Base-by-base conservation (phyloP, 2,329 filamentous ascomycete species). In the Beauveria medogensis region DNA sequence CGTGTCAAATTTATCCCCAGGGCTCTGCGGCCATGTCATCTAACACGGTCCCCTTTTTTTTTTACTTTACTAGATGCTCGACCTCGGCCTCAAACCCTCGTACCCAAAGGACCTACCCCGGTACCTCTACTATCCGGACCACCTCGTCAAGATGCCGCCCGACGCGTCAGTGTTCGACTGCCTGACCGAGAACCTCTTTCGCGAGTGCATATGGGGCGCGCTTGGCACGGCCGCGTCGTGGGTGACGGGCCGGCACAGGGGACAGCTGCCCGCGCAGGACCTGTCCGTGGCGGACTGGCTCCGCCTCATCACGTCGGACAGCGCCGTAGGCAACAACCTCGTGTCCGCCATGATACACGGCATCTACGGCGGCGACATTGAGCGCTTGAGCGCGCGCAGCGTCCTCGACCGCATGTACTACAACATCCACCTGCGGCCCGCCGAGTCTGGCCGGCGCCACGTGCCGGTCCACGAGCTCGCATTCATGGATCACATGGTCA, bases 331-430 rank as follows among this genome's bases (percentile, higher is more conserved):
- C 16, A 80, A 94, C 66, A 92, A 95, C 67, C 59, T 96, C 20
- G 74, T 85, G 7, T 96, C 91, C 5, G 91, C 87, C 56, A 75
- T 86, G 69, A 69, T 91, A 58, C 94, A 97, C 73, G 94, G 94
- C 47, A 91, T 97, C 62, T 96, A 95, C 72, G 94, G 92, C 24
- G 94, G 94, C 5, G 90, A 97, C 73, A 84, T 96, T 53, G 85
- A 90, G 71, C 82, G 88, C 69, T 78, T 97, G 55, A 96, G 92
- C 72, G 85, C 84, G 53, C 85, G 84, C 66, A 85, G 84, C 55
- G 77, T 87, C 10, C 66, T 73, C 20, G 72, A 73, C 28, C 66
- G 67, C 46, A 54, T 70, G 46, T 74, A 70, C 63, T 71, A 68
- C 66, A 64, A 61, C 16, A 69, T 70, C 60, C 71, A 74, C 51